Base-by-base conservation (phyloP, 139 green algal genomes). In the Chlorella sorokiniana region DNA sequence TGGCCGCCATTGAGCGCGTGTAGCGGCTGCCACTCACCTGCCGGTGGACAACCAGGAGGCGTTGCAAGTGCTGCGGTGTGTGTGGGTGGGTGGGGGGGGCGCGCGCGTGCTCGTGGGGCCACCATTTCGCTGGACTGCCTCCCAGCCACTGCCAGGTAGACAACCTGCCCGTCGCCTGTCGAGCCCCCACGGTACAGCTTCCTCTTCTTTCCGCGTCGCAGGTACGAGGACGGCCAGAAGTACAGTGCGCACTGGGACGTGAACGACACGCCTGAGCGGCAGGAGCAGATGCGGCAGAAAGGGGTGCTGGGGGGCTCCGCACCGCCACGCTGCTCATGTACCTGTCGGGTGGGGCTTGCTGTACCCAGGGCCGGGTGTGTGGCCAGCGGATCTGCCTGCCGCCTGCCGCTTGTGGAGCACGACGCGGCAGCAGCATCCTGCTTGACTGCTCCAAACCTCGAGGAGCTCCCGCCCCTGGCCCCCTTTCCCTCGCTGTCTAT, bases 161-260 rank as follows among this genome's bases (percentile, higher is more conserved):
- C 10, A 4, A 20, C 52, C 25, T 31, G 52, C 22, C 56, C 20
- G 23, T 51, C 14, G 64, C 37, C 18, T 51, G 64, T 37, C 11
- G 16, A 35, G 18, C 3, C 64, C 11, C 4, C 1, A 10, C 22
- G n/a, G n/a, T n/a, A n/a, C n/a, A n/a, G n/a, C n/a, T n/a, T n/a
- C n/a, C 56, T 22, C 6, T 65, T 29, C 56, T 65, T 65, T 33
- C 56, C 56, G 56, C 65, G 2, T 6, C 44, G 45, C 67, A 84
- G 85, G 62, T 97, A 97, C 75, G 81, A 93, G 45, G 27, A 91
- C 51, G 91, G 90, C 10, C 93, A 97, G 85, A 95, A 95, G 80
- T 97, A 97, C 84, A 87, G 94, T 51, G 81, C 93, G 25, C 93
- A 97, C 78, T 89, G 87, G 68, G 93, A 97, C 76, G 95, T 96